These are phyloP conservation scores for Phytophthora citricola DNA, from an alignment of 352 stramenopile genomes.

Conservation along the genomic window DNA sequence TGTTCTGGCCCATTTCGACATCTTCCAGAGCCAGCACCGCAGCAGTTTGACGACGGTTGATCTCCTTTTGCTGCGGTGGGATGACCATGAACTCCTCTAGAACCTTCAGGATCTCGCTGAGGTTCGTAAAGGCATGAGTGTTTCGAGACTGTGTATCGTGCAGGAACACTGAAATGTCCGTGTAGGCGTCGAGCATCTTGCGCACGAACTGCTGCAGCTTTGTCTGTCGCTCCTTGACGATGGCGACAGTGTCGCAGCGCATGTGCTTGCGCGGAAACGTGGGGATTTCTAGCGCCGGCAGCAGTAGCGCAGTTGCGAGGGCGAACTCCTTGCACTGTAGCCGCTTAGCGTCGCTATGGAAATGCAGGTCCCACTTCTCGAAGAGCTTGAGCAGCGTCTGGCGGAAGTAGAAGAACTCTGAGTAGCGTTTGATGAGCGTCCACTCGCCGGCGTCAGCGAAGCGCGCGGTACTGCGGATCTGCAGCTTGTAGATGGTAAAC, in stretches of 20 bases:
- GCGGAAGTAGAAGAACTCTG: conserved; percentile 69
- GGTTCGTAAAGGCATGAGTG: conserved; percentile 18
- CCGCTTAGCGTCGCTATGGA: conserved; percentile 30
- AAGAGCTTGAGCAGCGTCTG: conserved; percentile 54
- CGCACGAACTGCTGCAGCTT: conserved; percentile 64
- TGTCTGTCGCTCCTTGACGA: conserved; percentile 54
- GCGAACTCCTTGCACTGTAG: conserved; percentile 52
- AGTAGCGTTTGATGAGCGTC: conserved; percentile 69
- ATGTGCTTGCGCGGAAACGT: conserved; percentile 70
- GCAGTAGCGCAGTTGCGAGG: conserved; percentile 47
- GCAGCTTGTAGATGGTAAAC: conserved; percentile 74
- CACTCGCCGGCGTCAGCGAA: conserved; percentile 43
- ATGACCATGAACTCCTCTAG: conserved; percentile 64
- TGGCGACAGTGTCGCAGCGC: conserved; percentile 57
- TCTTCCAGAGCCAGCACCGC: conserved; percentile 64
- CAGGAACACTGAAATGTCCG: conserved; percentile 66
- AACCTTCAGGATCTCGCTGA: conserved; percentile 43
- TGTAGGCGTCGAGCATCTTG: conserved; percentile 63
- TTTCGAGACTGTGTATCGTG: conserved; percentile 36
- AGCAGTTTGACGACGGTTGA: conserved; percentile 52
- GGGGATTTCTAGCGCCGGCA: conserved; percentile 47
- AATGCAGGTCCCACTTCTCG: conserved; percentile 49
- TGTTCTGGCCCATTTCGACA: conserved; percentile 30
- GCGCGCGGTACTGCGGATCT: conserved; percentile 52
- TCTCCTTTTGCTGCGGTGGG: conserved; percentile 56